phyloP scores from a whole-genome alignment of 139 green algal species.

The Chlamydomonas schloesseri region DNA sequence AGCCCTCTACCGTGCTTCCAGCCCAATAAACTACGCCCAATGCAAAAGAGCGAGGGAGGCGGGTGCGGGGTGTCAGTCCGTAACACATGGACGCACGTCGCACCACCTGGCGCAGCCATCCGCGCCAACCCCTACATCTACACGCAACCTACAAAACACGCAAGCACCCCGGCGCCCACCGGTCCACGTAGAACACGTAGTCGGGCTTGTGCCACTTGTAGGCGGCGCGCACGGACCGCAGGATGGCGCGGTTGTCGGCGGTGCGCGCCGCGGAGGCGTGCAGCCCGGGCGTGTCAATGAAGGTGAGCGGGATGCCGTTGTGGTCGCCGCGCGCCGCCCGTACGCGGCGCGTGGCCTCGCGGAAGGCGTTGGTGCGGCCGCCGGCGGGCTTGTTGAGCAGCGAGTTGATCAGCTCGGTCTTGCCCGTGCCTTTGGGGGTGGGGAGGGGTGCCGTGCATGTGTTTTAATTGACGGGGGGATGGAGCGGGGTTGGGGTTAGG shows the following conservation, averaged over 20 bases:
- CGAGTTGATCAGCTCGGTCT: conserved; percentile 70
- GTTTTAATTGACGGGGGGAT: too few relatives aligned
- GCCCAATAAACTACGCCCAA: too few relatives aligned
- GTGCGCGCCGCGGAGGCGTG: conserved; percentile 42
- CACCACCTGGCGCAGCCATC: too few relatives aligned
- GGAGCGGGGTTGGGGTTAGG: too few relatives aligned
- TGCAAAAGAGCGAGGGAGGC: too few relatives aligned
- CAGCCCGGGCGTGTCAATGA: conserved; percentile 73
- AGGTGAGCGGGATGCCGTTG: conserved; percentile 57
- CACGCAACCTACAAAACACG: too few relatives aligned
- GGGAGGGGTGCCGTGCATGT: not conserved
- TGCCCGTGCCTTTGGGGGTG: conserved; percentile 54
- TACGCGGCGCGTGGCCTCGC: conserved; percentile 59
- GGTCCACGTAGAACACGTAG: conserved; percentile 74
- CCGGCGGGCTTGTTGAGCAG: conserved; percentile 55
- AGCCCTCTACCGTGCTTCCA: too few relatives aligned
- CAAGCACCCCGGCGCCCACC: conserved; percentile 23
- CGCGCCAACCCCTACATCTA: too few relatives aligned
- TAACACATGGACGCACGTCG: too few relatives aligned
- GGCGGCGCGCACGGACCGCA: conserved; percentile 42
- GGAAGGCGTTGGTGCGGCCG: conserved; percentile 60
- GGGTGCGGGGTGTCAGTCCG: too few relatives aligned
- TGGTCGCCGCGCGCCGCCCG: conserved; percentile 49
- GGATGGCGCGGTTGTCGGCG: conserved; percentile 56
- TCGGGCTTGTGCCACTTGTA: conserved; percentile 65